Evolutionary conservation across 2,329 filamentous ascomycete genomes (phyloP), one percentile per base, ranked within the genome.

Genomic region (Fusarium musae): DNA sequence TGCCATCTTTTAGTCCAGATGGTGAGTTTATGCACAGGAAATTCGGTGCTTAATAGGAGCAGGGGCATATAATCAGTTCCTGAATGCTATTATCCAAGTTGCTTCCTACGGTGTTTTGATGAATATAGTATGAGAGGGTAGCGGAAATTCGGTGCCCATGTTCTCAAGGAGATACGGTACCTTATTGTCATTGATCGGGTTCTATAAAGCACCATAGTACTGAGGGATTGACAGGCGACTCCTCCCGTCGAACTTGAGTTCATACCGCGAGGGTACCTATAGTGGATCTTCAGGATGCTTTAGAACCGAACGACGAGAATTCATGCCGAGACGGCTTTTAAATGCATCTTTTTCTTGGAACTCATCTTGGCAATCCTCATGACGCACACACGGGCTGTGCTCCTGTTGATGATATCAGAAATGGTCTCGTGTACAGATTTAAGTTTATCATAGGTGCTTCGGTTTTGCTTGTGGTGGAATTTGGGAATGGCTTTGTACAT

Each of bases 311-410:
- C 23, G 47, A 43, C n/a, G 54, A 43, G 46, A 43, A 37, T 54
- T 61, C 39, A 44, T 59, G 63, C 63, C 56, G 32, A 63, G 56
- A 42, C 43, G 54, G 21, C 32, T 56, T 34, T 40, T 63, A 44
- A 36, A 37, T 44, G 57, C 49, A 69, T 69, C n/a, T 50, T 69
- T 50, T 39, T 56, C 57, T 63, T 69, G 37, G 57, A 26, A 8
- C 32, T 54, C 37, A 36, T 26, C 57, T 69, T 63, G 57, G 66
- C 64, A 56, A n/a, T 49, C 30, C 43, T 37, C 32, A 49, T 68
- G 63, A 68, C 63, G 47, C 66, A 63, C 43, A 46, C 36, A 15
- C 36, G n/a, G 28, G 39, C 64, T 56, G 42, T 62, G 65, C 34
- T 54, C 23, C 23, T 44, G 39, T 21, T 44, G 21, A 53, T 49